Evolutionary conservation across 1,139 yeast genomes (phyloP), one percentile per base, ranked within the genome.

Genomic region (Zygosaccharomyces pseudobailii): DNA sequence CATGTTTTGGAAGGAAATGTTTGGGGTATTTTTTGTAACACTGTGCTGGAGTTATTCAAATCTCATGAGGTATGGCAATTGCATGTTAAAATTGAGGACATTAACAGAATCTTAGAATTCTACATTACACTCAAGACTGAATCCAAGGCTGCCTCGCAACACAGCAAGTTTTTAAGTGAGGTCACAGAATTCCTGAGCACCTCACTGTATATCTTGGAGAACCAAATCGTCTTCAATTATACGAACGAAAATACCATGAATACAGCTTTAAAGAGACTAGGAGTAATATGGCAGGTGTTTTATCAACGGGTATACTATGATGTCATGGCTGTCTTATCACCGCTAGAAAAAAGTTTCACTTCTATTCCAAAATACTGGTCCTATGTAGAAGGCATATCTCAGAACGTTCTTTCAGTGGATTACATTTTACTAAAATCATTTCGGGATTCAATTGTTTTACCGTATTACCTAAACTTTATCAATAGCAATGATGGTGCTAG

Each of bases 271-370:
- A 62, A 62, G 42, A 63, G 72, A 45, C 62, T 74, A 5, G 67
- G 73, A 6, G 57, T 70, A 0, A 63, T 74, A 7, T 84, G 90
- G 90, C 73, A 71, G 27, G 67, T 69, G 33, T 83, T 82, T 59
- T 78, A 76, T 51, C 67, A 72, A 9, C 72, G 75, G 36, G 72
- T 80, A 0, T 69, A 78, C 44, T 81, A 80, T 44, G 80, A 81
- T 56, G 66, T 82, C 34, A 76, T 79, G 47, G 84, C 84, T 0
- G 74, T 80, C 0, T 74, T 83, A 47, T 57, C 80, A 34, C 88
- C 89, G 0, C 57, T 84, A 22, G 85, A 82, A 45, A 50, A 43
- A 8, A 58, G 56, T 41, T 62, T 61, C 19, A 53, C 50, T 21
- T 40, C 41, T 0, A 52, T 57, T 36, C 42, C 46, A 2, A 50